These are phyloP conservation scores for Tuber borchii DNA, from an alignment of 495 filamentous ascomycete genomes.

Conservation along the genomic window DNA sequence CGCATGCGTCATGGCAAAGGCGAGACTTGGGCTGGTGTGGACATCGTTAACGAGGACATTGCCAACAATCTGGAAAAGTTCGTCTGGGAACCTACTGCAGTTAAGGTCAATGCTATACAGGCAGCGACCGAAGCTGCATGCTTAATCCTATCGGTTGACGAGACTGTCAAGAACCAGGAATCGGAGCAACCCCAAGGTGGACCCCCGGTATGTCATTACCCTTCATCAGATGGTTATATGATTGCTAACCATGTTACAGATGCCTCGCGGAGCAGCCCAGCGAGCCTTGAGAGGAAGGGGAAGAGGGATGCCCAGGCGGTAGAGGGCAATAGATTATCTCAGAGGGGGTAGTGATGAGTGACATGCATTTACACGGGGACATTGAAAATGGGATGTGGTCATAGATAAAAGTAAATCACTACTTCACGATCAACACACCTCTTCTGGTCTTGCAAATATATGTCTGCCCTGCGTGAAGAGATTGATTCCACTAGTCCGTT, in stretches of 20 bases:
- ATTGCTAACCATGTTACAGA: conserved; percentile 44
- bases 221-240: neutral
- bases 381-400: neutral
- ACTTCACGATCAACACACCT: neutral
- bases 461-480: neutral
- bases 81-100: conserved; percentile 92
- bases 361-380: neutral
- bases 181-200: conserved; percentile 69
- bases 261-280: conserved; percentile 90
- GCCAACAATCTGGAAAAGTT: conserved; percentile 87
- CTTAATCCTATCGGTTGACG: conserved; percentile 90
- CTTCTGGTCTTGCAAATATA: neutral
- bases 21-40: conserved; percentile 88
- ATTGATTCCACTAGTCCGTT: neutral
- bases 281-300: conserved; percentile 77
- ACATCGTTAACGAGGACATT: conserved; percentile 86
- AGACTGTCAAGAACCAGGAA: conserved; percentile 97
- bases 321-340: conserved; percentile 25
- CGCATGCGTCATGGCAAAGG: conserved; percentile 91
- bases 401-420: neutral
- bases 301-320: conserved; percentile 84
- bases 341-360: conserved; percentile 1
- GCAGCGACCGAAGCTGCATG: conserved; percentile 91
- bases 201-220: conserved; percentile 41
- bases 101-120: conserved; percentile 96